A percentile compares a stretch with the other conserved stretches of the same genome.
phyloP scores from a whole-genome alignment of 768 basidiomycete genomes.

The Naganishia vaughanmartiniae region DNA sequence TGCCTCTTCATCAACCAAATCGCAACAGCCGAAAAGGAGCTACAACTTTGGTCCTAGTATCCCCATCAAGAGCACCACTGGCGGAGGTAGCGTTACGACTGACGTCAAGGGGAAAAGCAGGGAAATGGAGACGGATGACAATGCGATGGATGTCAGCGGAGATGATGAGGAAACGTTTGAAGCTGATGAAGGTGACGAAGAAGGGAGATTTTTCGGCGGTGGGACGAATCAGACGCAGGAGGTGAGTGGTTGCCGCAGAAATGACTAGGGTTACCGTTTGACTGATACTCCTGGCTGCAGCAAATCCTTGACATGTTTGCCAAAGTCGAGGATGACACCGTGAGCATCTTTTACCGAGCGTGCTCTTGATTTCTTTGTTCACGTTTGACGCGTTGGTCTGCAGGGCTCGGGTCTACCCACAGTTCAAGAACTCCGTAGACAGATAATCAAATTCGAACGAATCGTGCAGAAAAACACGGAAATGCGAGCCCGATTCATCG shows the following conservation, averaged over 20 bases:
- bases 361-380: slow-evolving; percentile 10
- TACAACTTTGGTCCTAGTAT: slow-evolving; percentile 22
- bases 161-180: slow-evolving; percentile 41
- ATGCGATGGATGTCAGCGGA: slow-evolving; percentile 57
- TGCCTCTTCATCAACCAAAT: neutral
- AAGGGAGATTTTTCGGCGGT: slow-evolving; percentile 87
- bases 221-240: slow-evolving; percentile 91
- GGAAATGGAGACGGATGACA: slow-evolving; percentile 56
- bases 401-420: slow-evolving; percentile 64
- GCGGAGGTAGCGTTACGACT: neutral
- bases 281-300: slow-evolving; percentile 29
- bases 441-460: slow-evolving; percentile 77
- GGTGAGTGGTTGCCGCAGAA: slow-evolving; percentile 42
- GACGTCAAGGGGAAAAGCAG: slow-evolving; percentile 38
- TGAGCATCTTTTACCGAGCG: slow-evolving; percentile 54
- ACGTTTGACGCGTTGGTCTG: slow-evolving; percentile 24
- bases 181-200: slow-evolving; percentile 58
- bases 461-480: slow-evolving; percentile 92
- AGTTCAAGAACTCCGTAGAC: slow-evolving; percentile 67
- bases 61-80: slow-evolving; percentile 15
- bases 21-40: neutral
- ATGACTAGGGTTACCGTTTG: neutral
- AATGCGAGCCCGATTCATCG: slow-evolving; percentile 88
- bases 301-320: slow-evolving; percentile 88
- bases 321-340: slow-evolving; percentile 64